Conservation (phyloP, 108 stramenopile genomes). For the Cyclostephanos tholiformis region DNA sequence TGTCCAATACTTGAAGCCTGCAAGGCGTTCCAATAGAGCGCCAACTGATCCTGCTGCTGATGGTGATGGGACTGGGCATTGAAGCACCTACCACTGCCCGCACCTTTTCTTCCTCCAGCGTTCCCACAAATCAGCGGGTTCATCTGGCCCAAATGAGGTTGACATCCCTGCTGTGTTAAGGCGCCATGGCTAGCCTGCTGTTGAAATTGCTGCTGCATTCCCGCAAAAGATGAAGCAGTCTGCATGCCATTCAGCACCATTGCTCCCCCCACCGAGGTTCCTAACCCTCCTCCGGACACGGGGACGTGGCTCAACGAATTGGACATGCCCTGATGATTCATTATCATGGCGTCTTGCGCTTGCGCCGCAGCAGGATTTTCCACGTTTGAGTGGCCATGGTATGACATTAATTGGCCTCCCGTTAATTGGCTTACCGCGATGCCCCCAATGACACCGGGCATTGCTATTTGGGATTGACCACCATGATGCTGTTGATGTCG, state of each 20-base stretch:
- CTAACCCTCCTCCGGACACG: background rate
- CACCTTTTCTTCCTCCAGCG: background rate
- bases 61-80: background rate
- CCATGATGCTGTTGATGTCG: conserved; percentile 9
- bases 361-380: background rate
- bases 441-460: no score
- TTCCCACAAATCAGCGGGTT: conserved; percentile 1
- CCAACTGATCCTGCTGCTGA: conserved; percentile 1
- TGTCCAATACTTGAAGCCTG: background rate
- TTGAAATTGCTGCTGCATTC: conserved; percentile 4
- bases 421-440: no score
- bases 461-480: background rate
- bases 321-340: conserved; percentile 4
- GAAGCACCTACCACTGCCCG: background rate
- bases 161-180: background rate
- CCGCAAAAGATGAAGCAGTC: background rate
- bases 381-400: background rate
- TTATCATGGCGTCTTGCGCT: background rate
- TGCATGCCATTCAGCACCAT: background rate
- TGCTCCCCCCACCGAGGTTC: background rate
- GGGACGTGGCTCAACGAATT: background rate
- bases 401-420: background rate
- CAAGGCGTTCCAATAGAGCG: conserved; percentile 14
- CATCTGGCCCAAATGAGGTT: background rate
- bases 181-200: background rate